phyloP scores from a whole-genome alignment of 2,329 filamentous ascomycete genomes.

The Phialemoniopsis sp. region DNA sequence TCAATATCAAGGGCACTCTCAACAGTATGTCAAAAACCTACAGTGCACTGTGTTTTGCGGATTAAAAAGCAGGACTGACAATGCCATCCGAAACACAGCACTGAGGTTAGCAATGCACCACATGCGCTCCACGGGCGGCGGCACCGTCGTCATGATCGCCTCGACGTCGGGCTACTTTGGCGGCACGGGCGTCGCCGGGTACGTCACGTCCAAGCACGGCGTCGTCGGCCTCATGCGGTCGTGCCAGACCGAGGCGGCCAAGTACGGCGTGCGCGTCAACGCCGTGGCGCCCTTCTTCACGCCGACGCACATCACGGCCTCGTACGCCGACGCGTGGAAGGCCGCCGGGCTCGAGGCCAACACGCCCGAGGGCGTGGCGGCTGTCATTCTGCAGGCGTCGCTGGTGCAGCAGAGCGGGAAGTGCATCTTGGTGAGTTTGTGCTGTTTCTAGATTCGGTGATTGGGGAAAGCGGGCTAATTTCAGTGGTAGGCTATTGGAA shows the following conservation, averaged over 20 bases:
- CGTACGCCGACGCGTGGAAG: slow-evolving; percentile 27
- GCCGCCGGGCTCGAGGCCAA: slow-evolving; percentile 30
- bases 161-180: slow-evolving; percentile 39
- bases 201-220: slow-evolving; percentile 37
- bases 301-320: slow-evolving; percentile 33
- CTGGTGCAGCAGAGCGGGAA: slow-evolving; percentile 22
- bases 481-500: slow-evolving; percentile 18
- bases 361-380: slow-evolving; percentile 31
- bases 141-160: slow-evolving; percentile 31
- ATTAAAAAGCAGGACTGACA: too few relatives aligned
- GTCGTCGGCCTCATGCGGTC: slow-evolving; percentile 31
- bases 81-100: slow-evolving; percentile 14
- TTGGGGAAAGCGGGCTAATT: too few relatives aligned
- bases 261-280: slow-evolving; percentile 30
- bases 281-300: slow-evolving; percentile 38
- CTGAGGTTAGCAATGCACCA: slow-evolving; percentile 21
- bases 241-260: slow-evolving; percentile 24
- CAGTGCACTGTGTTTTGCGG: too few relatives aligned
- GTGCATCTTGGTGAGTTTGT: slow-evolving; percentile 18
- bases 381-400: slow-evolving; percentile 26
- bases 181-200: slow-evolving; percentile 33
- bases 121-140: slow-evolving; percentile 14
- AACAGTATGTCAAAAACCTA: slow-evolving; percentile 36
- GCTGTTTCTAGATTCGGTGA: too few relatives aligned
- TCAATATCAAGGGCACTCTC: slow-evolving; percentile 38